phyloP scores from a whole-genome alignment of 805 yeast species.

The Lipomyces sp. region DNA sequence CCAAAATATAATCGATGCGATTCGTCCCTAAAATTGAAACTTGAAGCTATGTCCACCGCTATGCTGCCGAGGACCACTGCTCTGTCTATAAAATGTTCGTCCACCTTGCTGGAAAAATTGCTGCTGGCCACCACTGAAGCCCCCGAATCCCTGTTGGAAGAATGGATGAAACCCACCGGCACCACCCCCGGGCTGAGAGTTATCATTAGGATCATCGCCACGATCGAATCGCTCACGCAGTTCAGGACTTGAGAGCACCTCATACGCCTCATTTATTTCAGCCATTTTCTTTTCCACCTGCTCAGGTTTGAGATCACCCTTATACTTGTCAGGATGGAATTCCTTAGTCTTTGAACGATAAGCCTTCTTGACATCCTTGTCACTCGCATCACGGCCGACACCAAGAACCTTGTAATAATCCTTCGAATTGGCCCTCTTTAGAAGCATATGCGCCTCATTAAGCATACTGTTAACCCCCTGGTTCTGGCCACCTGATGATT shows the following conservation, averaged over 20 bases:
- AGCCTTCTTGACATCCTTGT: conserved; percentile 75
- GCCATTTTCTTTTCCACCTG: conserved; percentile 85
- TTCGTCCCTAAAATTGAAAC: conserved; percentile 9
- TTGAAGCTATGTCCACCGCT: conserved; percentile 16
- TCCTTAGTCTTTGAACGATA: conserved; percentile 76
- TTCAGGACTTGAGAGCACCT: conserved; percentile 71
- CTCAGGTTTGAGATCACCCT: conserved; percentile 66
- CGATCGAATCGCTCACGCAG: conserved; percentile 68
- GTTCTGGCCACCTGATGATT: conserved; percentile 34
- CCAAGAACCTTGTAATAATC: conserved; percentile 84
- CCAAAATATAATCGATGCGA: neutral
- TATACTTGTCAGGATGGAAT: conserved; percentile 92
- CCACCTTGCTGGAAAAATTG: conserved; percentile 29
- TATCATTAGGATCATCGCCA: conserved; percentile 57
- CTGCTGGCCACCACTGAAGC: conserved; percentile 16
- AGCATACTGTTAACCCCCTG: conserved; percentile 38
- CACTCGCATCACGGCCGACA: conserved; percentile 67
- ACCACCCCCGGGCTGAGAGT: conserved; percentile 20
- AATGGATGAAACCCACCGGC: conserved; percentile 20
- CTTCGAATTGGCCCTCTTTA: conserved; percentile 51
- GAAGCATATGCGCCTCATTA: conserved; percentile 41
- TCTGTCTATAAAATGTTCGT: conserved; percentile 13
- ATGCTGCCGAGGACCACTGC: conserved; percentile 9
- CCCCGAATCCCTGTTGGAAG: conserved; percentile 20
- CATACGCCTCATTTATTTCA: conserved; percentile 91